Percentiles rank a stretch among this genome's conserved stretches.
phyloP scores from a whole-genome alignment of 2,329 filamentous ascomycete genomes.

The Fusarium sp. region DNA sequence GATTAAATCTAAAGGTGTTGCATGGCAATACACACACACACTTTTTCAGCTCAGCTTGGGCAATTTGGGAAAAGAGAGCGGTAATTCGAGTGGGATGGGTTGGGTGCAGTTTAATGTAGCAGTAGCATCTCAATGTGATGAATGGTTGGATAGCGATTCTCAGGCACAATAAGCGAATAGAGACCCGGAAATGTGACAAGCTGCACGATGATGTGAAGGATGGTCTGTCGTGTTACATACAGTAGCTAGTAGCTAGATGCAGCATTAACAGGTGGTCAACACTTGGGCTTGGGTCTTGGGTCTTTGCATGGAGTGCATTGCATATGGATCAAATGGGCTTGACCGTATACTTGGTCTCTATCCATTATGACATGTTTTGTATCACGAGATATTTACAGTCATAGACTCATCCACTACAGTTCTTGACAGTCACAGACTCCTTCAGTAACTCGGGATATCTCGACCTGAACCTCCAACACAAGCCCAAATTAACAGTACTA shows the following conservation, averaged over 20 bases:
- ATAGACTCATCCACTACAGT: not conserved
- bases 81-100: conserved; percentile 22
- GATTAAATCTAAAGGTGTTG: not conserved
- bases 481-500: not conserved
- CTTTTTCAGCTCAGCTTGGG: conserved; percentile 2
- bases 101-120: not conserved
- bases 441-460: too few species aligned
- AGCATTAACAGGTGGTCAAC: not conserved
- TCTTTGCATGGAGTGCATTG: not conserved
- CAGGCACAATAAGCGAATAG: conserved; percentile 35
- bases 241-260: not conserved
- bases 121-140: conserved; percentile 1
- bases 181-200: conserved; percentile 23
- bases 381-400: not conserved
- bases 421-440: not conserved
- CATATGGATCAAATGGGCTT: conserved; percentile 26
- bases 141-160: conserved; percentile 29
- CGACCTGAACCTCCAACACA: conserved; percentile 20
- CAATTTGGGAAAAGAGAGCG: conserved; percentile 14
- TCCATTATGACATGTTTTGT: not conserved
- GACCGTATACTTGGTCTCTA: not conserved
- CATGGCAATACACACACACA: conserved; percentile 6
- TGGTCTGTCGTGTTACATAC: conserved; percentile 25
- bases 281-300: not conserved
- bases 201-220: conserved; percentile 40